phyloP scores from a whole-genome alignment of 495 filamentous ascomycete genomes.

The Annulohypoxylon bovei region DNA sequence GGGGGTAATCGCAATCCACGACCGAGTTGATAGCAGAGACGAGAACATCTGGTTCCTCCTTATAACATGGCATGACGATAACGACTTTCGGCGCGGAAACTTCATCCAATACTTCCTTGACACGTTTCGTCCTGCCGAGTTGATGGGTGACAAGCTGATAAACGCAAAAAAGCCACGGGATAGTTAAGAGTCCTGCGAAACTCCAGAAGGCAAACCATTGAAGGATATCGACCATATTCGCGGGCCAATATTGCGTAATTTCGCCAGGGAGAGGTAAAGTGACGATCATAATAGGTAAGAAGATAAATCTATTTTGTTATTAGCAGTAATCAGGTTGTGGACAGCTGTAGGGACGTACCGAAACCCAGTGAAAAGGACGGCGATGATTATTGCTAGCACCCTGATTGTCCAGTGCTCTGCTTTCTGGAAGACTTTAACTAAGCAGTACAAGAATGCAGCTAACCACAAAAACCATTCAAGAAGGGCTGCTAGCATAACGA shows the following conservation, averaged over 20 bases:
- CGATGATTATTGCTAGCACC: constrained; percentile 79
- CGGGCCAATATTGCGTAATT: constrained; percentile 76
- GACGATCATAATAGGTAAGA: constrained; percentile 93
- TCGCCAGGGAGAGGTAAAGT: constrained; percentile 85
- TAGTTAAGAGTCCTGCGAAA: constrained; percentile 83
- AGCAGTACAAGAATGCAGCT: constrained; percentile 89
- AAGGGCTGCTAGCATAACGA: constrained; percentile 83
- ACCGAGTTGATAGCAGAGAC: constrained; percentile 91
- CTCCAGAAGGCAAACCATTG: constrained; percentile 98
- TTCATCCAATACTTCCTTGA: constrained; percentile 87
- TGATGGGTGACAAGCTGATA: constrained; percentile 88
- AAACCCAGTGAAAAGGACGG: constrained; percentile 74
- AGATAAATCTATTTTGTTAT: constrained; percentile 70
- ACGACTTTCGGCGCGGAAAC: constrained; percentile 91
- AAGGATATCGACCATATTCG: constrained; percentile 69
- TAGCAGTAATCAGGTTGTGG: not conserved
- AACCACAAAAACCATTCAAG: constrained; percentile 97
- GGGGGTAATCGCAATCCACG: constrained; percentile 93
- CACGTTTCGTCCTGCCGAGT: constrained; percentile 79
- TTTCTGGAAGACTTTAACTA: constrained; percentile 88
- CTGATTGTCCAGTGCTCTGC: constrained; percentile 86
- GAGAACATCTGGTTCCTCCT: constrained; percentile 87
- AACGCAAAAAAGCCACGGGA: constrained; percentile 94
- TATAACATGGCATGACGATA: constrained; percentile 97
- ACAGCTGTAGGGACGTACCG: constrained; percentile 63